Conservation (phyloP, 768 basidiomycete genomes). For the Inosperma sp. region DNA sequence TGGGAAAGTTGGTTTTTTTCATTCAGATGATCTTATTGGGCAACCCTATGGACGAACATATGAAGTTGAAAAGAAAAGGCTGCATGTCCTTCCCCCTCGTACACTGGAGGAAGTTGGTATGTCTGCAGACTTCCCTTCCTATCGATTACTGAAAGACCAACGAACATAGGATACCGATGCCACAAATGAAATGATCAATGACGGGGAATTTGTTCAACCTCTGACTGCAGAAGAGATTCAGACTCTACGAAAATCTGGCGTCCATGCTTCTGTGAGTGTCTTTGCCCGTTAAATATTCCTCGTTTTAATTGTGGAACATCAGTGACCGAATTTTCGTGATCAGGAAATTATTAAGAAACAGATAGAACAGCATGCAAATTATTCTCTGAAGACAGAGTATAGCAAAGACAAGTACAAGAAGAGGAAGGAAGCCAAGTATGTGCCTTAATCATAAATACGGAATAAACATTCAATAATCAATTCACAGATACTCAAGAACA, state of each 20-base stretch:
- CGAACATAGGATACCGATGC: conserved; percentile 88
- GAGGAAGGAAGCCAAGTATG: conserved; percentile 93
- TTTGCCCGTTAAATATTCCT: conserved; percentile 5
- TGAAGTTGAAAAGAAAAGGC: conserved; percentile 72
- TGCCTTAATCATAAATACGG: conserved; percentile 2
- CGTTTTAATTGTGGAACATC: conserved; percentile 16
- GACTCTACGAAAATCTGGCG: conserved; percentile 73
- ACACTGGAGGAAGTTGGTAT: conserved; percentile 78
- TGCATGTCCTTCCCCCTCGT: conserved; percentile 56
- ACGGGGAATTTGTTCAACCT: conserved; percentile 78
- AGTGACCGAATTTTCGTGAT: conserved; percentile 11
- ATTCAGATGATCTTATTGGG: conserved; percentile 69
- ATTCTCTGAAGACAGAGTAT: conserved; percentile 92
- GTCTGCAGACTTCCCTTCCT: conserved; percentile 20
- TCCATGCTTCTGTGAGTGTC: conserved; percentile 62
- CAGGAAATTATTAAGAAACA: conserved; percentile 95
- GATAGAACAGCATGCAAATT: conserved; percentile 90
- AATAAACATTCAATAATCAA: background rate
- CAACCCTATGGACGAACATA: conserved; percentile 87
- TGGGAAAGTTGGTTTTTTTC: conserved; percentile 85
- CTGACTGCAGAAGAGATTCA: conserved; percentile 82
- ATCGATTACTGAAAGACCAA: conserved; percentile 7
- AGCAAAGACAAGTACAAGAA: conserved; percentile 98
- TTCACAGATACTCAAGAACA: conserved; percentile 71
- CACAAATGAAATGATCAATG: conserved; percentile 94